Conservation (phyloP, 768 basidiomycete species). For the Mycena floridula region DNA sequence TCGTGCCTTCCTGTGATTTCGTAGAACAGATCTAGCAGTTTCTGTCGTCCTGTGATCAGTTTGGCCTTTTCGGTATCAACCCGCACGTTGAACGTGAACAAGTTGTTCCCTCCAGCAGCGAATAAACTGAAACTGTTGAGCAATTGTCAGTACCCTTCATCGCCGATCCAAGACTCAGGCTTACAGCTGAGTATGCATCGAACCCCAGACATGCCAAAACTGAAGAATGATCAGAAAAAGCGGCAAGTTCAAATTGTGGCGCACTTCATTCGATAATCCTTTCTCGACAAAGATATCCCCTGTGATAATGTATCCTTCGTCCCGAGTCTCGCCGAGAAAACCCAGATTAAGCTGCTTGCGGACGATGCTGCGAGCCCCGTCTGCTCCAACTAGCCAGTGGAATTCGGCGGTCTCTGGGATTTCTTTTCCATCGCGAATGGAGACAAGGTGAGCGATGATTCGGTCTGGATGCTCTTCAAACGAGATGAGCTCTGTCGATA, state of each 20-base stretch:
- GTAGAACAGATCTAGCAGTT: constrained; percentile 23
- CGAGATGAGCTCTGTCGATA: constrained; percentile 24
- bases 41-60: constrained; percentile 11
- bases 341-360: constrained; percentile 33
- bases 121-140: constrained; percentile 3
- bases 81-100: no score
- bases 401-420: constrained; percentile 18
- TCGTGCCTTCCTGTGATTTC: constrained; percentile 19
- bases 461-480: constrained; percentile 26
- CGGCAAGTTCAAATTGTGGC: background rate
- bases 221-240: constrained; percentile 2
- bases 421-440: constrained; percentile 14
- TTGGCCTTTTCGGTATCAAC: constrained; percentile 8
- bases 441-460: constrained; percentile 22
- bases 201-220: constrained; percentile 18
- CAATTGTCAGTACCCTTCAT: no score
- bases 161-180: no score
- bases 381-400: constrained; percentile 33
- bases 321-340: constrained; percentile 34
- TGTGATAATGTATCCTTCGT: constrained; percentile 18
- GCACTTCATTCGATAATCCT: constrained; percentile 21
- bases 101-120: background rate
- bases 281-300: constrained; percentile 34
- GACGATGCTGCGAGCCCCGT: constrained; percentile 31
- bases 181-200: no score